Conservation (phyloP, 2,329 filamentous ascomycete genomes). For the Xylaria sp. region DNA sequence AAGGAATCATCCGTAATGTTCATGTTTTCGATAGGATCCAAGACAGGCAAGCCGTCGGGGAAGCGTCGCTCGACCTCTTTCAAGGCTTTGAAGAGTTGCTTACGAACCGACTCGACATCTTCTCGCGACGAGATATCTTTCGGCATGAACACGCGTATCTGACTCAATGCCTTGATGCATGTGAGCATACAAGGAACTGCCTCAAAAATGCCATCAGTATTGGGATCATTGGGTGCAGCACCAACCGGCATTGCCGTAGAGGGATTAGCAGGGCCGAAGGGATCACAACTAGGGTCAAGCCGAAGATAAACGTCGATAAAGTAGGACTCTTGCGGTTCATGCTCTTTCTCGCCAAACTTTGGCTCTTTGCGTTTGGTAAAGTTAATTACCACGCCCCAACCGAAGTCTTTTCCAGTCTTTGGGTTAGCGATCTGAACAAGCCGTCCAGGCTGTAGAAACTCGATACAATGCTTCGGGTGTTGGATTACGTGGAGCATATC, state of each 20-base stretch:
- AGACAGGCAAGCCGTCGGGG: constrained; percentile 86
- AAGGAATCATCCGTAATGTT: constrained; percentile 90
- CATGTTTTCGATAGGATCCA: constrained; percentile 98
- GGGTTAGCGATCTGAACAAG: constrained; percentile 85
- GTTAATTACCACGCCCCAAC: constrained; percentile 91
- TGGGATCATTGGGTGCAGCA: constrained; percentile 68
- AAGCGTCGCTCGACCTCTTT: constrained; percentile 87
- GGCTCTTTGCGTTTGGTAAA: constrained; percentile 71
- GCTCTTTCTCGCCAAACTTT: constrained; percentile 75
- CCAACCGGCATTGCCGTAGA: constrained; percentile 68
- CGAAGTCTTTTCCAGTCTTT: constrained; percentile 78
- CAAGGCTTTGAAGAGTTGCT: constrained; percentile 73
- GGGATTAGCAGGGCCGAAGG: constrained; percentile 54
- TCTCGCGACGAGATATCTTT: constrained; percentile 75
- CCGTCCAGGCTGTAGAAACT: constrained; percentile 88
- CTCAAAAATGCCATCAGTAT: constrained; percentile 77
- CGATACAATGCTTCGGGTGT: constrained; percentile 85
- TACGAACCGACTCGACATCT: constrained; percentile 74
- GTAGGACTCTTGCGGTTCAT: constrained; percentile 78
- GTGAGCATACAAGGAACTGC: constrained; percentile 87
- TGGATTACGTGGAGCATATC: constrained; percentile 94
- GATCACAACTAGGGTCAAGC: constrained; percentile 62
- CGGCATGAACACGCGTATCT: constrained; percentile 84
- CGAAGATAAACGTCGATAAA: constrained; percentile 84
- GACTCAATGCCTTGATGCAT: constrained; percentile 84